These are phyloP conservation scores for Penicillium sp. DNA, from an alignment of 2,329 filamentous ascomycete genomes.

Conservation along the genomic window DNA sequence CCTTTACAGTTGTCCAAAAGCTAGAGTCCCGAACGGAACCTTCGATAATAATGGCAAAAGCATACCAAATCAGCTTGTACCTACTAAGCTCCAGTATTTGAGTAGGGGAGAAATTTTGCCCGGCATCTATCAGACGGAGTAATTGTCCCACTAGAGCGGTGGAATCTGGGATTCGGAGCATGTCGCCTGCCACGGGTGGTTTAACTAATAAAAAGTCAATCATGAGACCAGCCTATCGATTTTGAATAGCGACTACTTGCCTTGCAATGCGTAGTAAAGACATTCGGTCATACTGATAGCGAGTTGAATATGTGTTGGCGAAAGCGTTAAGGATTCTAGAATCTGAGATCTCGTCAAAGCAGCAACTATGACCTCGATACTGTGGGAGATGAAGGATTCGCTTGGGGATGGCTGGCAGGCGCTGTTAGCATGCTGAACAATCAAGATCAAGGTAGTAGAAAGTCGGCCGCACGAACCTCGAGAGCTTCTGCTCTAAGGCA, in stretches of 20 bases:
- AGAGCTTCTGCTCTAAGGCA: constrained; percentile 59
- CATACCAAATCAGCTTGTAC: constrained; percentile 47
- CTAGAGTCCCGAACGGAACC: constrained; percentile 51
- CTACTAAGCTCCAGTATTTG: constrained; percentile 26
- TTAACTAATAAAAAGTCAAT: constrained; percentile 29
- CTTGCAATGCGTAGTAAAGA: constrained; percentile 60
- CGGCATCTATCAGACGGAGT: constrained; percentile 41
- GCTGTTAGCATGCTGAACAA: constrained; percentile 22
- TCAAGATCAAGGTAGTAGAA: background rate
- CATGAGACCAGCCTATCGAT: background rate
- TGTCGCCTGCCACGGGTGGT: constrained; percentile 30
- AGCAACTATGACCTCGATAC: constrained; percentile 60
- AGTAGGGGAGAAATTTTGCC: constrained; percentile 23
- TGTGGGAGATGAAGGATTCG: constrained; percentile 46
- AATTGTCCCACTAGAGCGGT: constrained; percentile 40
- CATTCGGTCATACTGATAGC: constrained; percentile 62
- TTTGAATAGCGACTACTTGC: constrained; percentile 39
- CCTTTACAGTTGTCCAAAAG: constrained; percentile 52
- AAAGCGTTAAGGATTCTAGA: constrained; percentile 51
- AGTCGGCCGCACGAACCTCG: constrained; percentile 31
- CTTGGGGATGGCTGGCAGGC: constrained; percentile 36
- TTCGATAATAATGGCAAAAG: constrained; percentile 56
- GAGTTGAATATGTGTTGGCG: constrained; percentile 55
- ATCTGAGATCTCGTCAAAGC: constrained; percentile 65
- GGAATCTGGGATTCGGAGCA: constrained; percentile 41